Percentiles rank a stretch among this genome's conserved stretches.
These are phyloP conservation scores for Saccharata proteae DNA, from an alignment of 2,329 filamentous ascomycete genomes.

Conservation along the genomic window DNA sequence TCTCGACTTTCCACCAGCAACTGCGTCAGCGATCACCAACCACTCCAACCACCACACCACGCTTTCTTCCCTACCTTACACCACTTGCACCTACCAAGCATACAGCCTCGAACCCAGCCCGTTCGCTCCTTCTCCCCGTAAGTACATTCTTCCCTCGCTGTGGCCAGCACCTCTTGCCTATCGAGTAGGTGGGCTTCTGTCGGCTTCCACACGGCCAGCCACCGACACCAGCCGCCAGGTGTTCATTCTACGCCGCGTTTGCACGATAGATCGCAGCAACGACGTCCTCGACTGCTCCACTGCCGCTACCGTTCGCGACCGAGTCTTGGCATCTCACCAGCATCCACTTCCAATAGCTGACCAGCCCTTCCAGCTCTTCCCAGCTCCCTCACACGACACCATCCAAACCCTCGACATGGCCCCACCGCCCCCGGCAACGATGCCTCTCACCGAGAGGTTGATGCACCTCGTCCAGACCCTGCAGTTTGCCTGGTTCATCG, in stretches of 20 bases:
- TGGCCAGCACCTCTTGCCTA: too few species aligned
- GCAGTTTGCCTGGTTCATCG: slow-evolving; percentile 64
- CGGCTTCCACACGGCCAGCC: too few species aligned
- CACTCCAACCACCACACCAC: too few species aligned
- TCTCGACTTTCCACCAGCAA: too few species aligned
- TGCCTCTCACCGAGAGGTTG: slow-evolving; percentile 64
- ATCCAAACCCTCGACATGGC: slow-evolving; percentile 42
- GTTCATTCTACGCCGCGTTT: slow-evolving; percentile 6
- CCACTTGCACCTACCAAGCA: not conserved
- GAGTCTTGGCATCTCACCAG: not conserved
- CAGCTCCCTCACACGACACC: slow-evolving; percentile 16
- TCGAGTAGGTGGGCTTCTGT: too few species aligned
- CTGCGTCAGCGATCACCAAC: too few species aligned
- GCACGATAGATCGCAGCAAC: not conserved
- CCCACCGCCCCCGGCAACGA: slow-evolving; percentile 57
- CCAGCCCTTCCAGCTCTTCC: slow-evolving; percentile 9
- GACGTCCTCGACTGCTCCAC: not conserved
- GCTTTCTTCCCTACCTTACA: too few species aligned
- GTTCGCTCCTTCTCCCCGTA: too few species aligned
- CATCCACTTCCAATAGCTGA: slow-evolving; percentile 2
- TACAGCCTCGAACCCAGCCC: not conserved
- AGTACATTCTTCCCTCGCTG: too few species aligned
- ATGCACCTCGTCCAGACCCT: slow-evolving; percentile 73
- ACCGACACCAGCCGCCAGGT: slow-evolving; percentile 20
- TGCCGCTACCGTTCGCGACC: not conserved